These are phyloP conservation scores for Amanita pseudoporphyria DNA, from an alignment of 768 basidiomycete species.

Conservation along the genomic window DNA sequence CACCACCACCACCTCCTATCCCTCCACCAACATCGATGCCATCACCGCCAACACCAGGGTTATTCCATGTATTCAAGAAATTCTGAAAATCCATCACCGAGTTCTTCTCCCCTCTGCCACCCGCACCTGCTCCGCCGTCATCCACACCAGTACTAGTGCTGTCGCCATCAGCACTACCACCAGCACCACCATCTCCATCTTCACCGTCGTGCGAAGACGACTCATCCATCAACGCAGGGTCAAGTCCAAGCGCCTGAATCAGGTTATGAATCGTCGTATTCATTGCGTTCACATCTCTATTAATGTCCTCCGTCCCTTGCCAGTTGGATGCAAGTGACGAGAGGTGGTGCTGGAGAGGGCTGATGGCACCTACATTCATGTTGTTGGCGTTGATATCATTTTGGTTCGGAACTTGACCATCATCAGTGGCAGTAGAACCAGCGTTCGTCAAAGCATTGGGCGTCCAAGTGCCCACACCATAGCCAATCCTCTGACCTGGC, in stretches of 20 bases:
- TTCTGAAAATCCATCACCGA: neutral
- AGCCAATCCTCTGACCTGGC: too few relatives aligned
- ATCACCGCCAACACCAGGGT: constrained; percentile 2
- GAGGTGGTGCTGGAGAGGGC: constrained; percentile 17
- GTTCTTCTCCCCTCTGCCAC: neutral
- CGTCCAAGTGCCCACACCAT: neutral
- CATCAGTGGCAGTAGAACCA: neutral
- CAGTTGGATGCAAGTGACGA: constrained; percentile 36
- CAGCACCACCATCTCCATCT: neutral
- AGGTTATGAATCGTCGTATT: constrained; percentile 61
- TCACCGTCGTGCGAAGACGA: neutral
- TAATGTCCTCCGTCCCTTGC: constrained; percentile 53
- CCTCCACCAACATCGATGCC: neutral
- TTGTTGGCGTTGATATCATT: neutral
- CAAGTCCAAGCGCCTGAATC: constrained; percentile 62
- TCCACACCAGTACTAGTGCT: neutral
- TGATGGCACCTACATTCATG: too few relatives aligned
- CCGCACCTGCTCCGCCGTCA: neutral
- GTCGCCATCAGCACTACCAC: too few relatives aligned
- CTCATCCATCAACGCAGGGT: constrained; percentile 28
- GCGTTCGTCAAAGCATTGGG: neutral
- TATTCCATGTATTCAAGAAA: constrained; percentile 9
- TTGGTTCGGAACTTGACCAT: neutral
- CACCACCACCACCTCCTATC: constrained; percentile 11
- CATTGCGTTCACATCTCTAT: constrained; percentile 62